These are phyloP conservation scores for Haberlea rhodopensis DNA, from an alignment of 257 asterid genomes.

Conservation along the genomic window DNA sequence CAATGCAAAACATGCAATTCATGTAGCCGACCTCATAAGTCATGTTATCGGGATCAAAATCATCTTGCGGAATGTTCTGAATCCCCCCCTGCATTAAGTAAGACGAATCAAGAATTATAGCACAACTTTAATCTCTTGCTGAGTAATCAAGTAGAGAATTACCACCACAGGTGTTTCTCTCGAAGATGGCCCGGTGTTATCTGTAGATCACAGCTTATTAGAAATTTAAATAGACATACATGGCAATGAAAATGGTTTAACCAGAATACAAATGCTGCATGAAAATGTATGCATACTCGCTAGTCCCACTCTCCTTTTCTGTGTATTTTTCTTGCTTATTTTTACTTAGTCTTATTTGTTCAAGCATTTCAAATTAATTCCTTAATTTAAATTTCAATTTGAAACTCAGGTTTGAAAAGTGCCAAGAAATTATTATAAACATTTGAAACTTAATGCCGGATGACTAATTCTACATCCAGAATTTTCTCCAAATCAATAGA, in stretches of 20 bases:
- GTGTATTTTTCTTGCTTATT: not conserved
- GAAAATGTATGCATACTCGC: not conserved
- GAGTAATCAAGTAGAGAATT: slow-evolving; percentile 25
- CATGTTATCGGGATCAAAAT: slow-evolving; percentile 75
- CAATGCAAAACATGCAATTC: slow-evolving; percentile 10
- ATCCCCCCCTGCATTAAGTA: slow-evolving; percentile 41
- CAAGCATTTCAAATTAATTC: too few species aligned
- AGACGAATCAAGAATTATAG: slow-evolving; percentile 11
- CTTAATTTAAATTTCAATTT: too few species aligned
- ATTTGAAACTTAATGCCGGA: too few species aligned
- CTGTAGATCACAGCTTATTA: slow-evolving; percentile 37
- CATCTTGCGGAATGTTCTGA: slow-evolving; percentile 48
- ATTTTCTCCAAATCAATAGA: too few species aligned
- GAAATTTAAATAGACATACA: not conserved
- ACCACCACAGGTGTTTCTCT: slow-evolving; percentile 60
- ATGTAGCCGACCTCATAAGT: slow-evolving; percentile 69
- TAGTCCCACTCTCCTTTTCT: not conserved
- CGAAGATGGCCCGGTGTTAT: slow-evolving; percentile 40
- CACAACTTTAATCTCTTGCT: slow-evolving; percentile 16
- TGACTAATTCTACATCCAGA: too few species aligned
- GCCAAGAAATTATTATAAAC: too few species aligned
- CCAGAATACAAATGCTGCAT: not conserved
- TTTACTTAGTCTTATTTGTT: not conserved
- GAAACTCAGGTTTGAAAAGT: too few species aligned
- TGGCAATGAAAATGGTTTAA: not conserved